These are phyloP conservation scores for Pinus albicaulis DNA, from an alignment of 75 land plant species.

Conservation along the genomic window DNA sequence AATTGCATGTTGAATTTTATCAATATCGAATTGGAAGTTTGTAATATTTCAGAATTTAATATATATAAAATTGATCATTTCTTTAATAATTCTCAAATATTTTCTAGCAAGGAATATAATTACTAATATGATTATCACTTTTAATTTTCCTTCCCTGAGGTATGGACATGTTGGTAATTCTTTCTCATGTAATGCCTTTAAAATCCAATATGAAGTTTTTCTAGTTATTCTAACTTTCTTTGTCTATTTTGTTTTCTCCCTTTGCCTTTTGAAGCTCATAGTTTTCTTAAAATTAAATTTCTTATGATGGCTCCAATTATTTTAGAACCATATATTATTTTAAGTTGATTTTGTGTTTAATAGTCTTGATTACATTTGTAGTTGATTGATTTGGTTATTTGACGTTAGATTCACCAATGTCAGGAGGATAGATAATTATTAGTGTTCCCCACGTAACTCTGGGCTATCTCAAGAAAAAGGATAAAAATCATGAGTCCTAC, in stretches of 20 bases:
- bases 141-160: not conserved
- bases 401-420: conserved; percentile 65
- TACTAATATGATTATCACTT: not conserved
- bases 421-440: conserved; percentile 80
- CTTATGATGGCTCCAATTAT: not conserved
- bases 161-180: not conserved
- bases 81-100: not conserved
- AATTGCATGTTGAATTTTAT: not conserved
- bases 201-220: not conserved
- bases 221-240: not conserved
- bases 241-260: not conserved
- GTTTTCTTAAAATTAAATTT: not conserved
- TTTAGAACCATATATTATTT: not conserved
- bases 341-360: not conserved
- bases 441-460: conserved; percentile 82
- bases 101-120: not conserved
- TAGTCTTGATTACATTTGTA: conserved; percentile 20
- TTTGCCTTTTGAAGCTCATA: not conserved
- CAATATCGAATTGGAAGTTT: not conserved
- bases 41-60: not conserved
- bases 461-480: conserved; percentile 81
- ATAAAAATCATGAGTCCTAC: conserved; percentile 80
- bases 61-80: too few species aligned
- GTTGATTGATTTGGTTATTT: conserved; percentile 78
- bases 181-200: not conserved